These are phyloP conservation scores for Dictyostelium intermedium DNA, from an alignment of 78 protist species.

Conservation along the genomic window DNA sequence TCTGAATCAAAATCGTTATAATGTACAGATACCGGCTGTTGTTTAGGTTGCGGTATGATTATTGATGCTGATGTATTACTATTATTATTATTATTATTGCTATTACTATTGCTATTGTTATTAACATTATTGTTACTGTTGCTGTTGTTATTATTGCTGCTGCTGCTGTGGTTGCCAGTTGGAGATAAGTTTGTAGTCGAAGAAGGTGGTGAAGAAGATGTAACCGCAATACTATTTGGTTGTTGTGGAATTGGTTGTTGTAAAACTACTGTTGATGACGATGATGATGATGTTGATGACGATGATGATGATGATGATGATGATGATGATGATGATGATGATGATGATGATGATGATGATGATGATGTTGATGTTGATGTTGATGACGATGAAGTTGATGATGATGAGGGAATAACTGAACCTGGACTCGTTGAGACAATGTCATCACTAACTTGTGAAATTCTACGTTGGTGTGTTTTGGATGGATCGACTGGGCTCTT, in stretches of 20 bases:
- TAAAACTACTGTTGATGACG: not conserved
- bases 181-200: not conserved
- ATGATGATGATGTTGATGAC: not conserved
- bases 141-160: not conserved
- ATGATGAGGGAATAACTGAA: not conserved
- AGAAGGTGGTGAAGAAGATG: not conserved
- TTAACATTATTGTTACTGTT: not conserved
- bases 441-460: conserved; percentile 46
- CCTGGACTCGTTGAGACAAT: not conserved
- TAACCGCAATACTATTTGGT: not conserved
- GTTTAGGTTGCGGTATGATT: not conserved
- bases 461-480: conserved; percentile 41
- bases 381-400: not conserved
- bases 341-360: not conserved
- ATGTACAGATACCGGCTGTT: not conserved
- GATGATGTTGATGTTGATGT: not conserved
- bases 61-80: not conserved
- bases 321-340: not conserved
- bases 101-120: not conserved
- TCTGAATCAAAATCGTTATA: not conserved
- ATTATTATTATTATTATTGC: not conserved
- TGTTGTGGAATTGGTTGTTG: not conserved
- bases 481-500: conserved; percentile 44
- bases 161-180: not conserved
- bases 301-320: not conserved